Base-by-base conservation (phyloP, 192 early-diverging fungal genomes). In the Powellomyces hirtus region DNA sequence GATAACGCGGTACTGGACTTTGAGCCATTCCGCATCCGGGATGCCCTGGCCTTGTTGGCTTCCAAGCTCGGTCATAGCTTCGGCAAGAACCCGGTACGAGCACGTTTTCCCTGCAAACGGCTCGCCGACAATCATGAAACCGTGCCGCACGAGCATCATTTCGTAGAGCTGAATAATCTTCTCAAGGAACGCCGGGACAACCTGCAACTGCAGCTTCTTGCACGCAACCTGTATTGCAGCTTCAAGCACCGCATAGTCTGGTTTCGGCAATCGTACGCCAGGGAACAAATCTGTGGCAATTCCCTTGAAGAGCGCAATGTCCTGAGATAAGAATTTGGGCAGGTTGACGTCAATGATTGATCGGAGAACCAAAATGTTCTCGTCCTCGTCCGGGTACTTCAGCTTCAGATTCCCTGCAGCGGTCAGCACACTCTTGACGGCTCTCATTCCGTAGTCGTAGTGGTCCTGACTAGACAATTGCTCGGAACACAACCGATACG, bases 401-500 rank as follows among this genome's bases (percentile, higher is more conserved):
- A 84, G 72, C 53, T 87, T 87, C 27, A 87, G 66, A 53, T 85
- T 86, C 35, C 85, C 85, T 2, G 85, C 85, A 18, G 82, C 82
- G 33, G 82, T 84, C 24, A 87, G 55, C 7, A 87, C 85, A 70
- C 72, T 75, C 55, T 87, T 87, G 7, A 87, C 85, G 6, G 85
- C 85, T 46, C 85, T 62, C 85, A 87, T 87, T 38, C 84, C 85
- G 62, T 84, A 87, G 68, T 87, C 85, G 57, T 87, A 87, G 62
- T 87, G 85, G 59, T 87, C 85, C 63, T 87, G 85, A 33, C 78
- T 81, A 13, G 80, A 83, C 30, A 87, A 77, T 64, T 87, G 85
- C 71, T 87, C 85, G 24, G 83, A 85, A 58, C 85, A 87, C 8
- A 87, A 71, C 30, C 82, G 44, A 44, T 87, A 87, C 11, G 82